Evolutionary conservation across 1,284 basidiomycete species (phyloP), one percentile per base, ranked within the genome.

Genomic region (Sanguinoderma infundibulare): DNA sequence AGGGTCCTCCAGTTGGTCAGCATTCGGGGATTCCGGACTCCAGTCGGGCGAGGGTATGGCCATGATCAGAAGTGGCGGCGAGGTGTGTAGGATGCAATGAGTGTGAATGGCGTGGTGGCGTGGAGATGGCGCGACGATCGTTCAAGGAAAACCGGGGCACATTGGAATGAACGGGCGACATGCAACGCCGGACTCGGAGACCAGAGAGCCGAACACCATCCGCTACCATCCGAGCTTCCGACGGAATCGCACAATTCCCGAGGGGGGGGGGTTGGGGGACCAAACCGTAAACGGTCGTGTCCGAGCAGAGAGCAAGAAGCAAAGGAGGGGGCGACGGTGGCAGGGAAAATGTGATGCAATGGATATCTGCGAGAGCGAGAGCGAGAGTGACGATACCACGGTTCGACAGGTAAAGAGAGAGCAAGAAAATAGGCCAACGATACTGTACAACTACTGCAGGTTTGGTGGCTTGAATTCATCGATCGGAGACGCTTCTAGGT

Each of bases 381-480:
- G 42, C 42, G 42, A 15, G n/a, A 17, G 12, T 20, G 9, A 17
- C 12, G 49, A 35, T 14, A 36, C 22, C 30, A 34, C 28, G 22
- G 17, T 35, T 6, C 30, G 32, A 20, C 12, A 22, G 47, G 28
- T 20, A 50, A 7, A 17, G 22, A 15, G 35, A 32, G 8, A 32
- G 42, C 54, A 55, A 55, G 54, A 55, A 55, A 38, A 36, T 24
- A 40, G 9, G 12, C 10, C 14, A 22, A 38, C 24, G 28, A 53
- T 40, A 17, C 10, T 34, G 32, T 34, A 35, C 32, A 35, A 34
- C 53, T 62, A 67, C 42, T 57, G 55, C 32, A 62, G 44, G 36
- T 69, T 59, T 10, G 66, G 82, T 20, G 77, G 80, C 73, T 90
- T 90, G 80, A 87, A 89, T 64, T 89, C 86, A 57, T 83, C 81